Evolutionary conservation across 768 basidiomycete genomes (phyloP), one percentile per base, ranked within the genome.

Genomic region (Suillus weaverae): DNA sequence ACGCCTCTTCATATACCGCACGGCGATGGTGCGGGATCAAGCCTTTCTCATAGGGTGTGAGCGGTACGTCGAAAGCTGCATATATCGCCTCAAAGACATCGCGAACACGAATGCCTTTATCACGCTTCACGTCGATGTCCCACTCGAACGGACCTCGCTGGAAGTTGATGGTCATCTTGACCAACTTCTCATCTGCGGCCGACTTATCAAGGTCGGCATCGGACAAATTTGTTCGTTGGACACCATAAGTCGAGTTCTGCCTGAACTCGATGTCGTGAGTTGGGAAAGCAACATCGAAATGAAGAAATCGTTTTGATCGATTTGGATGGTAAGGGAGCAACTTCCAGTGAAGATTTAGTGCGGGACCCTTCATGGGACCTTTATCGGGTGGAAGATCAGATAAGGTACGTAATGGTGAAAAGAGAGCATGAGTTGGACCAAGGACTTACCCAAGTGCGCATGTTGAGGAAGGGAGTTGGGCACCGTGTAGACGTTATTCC

Each of bases 71-170:
- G 65, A 83, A 85, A 6, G 80, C 74, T 50, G 83, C 79, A 69
- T 85, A 82, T 33, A 90, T 87, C 11, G 81, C 84, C 62, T 81
- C 73, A 70, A 89, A 87, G 39, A 90, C 81, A 60, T 90, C 88
- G 30, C 83, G 79, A 68, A 86, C 84, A 16, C 82, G 75, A 62
- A 89, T 77, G 14, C 83, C 83, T 48, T 72, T 72, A 26, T 75
- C 59, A 43, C 81, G 78, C 56, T 79, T 77, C 63, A 86, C 80
- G 61, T 80, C 67, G 44, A 86, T 75, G 6, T 75, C 76, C 79
- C 79, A 81, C 41, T 71, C 70, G 41, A 79, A 68, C 79, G 78
- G 43, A 70, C 72, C n/a, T 65, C 55, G 65, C 33, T 74, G 73
- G 66, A 84, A 83, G 22, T 74, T 66, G 70, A 89, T 83, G 64